These are phyloP conservation scores for Inga oerstediana DNA, from an alignment of 306 rosid species.

Conservation along the genomic window DNA sequence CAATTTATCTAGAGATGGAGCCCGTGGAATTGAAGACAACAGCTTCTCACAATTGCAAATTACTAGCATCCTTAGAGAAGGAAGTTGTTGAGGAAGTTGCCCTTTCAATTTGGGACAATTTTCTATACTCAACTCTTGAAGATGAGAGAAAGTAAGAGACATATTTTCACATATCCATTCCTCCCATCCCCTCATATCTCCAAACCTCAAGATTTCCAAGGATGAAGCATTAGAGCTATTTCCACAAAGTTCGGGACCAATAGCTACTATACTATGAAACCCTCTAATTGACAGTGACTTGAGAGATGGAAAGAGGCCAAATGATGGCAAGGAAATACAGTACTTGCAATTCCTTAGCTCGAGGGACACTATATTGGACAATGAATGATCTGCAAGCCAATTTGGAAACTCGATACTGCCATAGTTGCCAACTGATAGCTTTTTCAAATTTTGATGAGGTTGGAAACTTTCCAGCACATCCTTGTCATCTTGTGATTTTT, in stretches of 20 bases:
- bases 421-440: neutral
- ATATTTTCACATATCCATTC: slow-evolving; percentile 11
- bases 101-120: neutral
- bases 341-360: neutral
- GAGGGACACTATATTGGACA: neutral
- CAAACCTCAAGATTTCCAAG: neutral
- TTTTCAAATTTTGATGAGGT: slow-evolving; percentile 3
- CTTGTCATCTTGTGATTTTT: neutral
- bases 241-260: slow-evolving; percentile 9
- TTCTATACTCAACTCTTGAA: neutral
- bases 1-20: neutral
- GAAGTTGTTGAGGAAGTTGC: neutral
- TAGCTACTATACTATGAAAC: neutral
- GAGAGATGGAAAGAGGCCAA: neutral
- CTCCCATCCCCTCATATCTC: slow-evolving; percentile 1
- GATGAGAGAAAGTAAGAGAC: neutral
- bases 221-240: neutral
- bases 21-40: neutral
- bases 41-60: neutral
- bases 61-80: neutral
- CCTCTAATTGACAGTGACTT: slow-evolving; percentile 12
- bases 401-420: neutral
- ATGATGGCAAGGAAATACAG: slow-evolving; percentile 2
- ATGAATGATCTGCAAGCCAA: slow-evolving; percentile 1
- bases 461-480: slow-evolving; percentile 4